Conservation (phyloP, 176 grass and related monocot genomes). For the Ensete ventricosum region DNA sequence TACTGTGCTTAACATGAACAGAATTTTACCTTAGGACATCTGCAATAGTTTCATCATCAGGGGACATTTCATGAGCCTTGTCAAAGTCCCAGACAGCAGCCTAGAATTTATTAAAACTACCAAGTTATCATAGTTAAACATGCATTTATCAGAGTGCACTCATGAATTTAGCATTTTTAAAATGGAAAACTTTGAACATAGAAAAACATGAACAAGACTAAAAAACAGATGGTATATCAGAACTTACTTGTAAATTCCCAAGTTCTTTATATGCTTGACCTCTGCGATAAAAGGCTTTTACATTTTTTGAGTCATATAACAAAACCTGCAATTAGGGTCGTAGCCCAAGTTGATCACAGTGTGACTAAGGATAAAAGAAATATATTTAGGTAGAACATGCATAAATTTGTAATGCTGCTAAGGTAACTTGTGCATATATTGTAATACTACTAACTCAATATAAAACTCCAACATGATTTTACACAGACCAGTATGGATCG, state of each 20-base stretch:
- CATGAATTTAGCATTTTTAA: not conserved
- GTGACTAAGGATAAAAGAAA: not conserved
- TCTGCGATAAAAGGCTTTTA: conserved; percentile 94
- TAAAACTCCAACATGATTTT: no score
- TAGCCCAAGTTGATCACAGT: conserved; percentile 11
- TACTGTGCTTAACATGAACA: conserved; percentile 11
- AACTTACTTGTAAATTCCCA: conserved; percentile 61
- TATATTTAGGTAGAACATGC: not conserved
- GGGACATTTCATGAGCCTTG: conserved; percentile 63
- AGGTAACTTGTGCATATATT: no score
- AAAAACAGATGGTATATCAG: not conserved
- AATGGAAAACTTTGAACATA: not conserved
- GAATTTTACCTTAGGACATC: conserved; percentile 57
- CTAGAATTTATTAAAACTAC: conserved; percentile 29
- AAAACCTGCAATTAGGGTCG: conserved; percentile 51
- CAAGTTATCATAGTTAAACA: not conserved
- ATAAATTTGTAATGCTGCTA: no score
- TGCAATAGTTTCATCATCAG: conserved; percentile 97
- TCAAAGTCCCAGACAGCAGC: conserved; percentile 79
- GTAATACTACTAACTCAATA: no score
- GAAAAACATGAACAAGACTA: not conserved
- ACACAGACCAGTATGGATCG: no score
- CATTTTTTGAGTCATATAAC: conserved; percentile 59
- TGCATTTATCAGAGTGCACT: not conserved
- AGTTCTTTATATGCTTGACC: conserved; percentile 90